Evolutionary conservation across 2,329 filamentous ascomycete genomes (phyloP), one percentile per base, ranked within the genome.

Genomic region (Chalaropsis thielavioides): DNA sequence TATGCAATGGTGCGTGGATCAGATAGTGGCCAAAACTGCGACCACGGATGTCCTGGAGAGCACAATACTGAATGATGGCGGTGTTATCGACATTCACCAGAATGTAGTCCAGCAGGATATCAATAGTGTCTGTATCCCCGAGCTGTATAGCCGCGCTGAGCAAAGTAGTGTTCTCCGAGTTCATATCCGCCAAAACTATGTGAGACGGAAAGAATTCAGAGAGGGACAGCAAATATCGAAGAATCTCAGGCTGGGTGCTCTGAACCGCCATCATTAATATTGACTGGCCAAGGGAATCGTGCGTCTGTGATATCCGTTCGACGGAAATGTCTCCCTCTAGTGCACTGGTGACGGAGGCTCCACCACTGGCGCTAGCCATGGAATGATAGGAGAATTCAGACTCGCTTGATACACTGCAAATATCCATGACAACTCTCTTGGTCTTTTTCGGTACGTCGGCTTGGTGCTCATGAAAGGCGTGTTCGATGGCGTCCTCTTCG

Each of bases 11-110:
- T 8, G 90, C 87, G 71, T 96, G 89, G 76, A 99, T 99, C 17
- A 99, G 80, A 73, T 99, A 99, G 74, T 99, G 94, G n/a, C 88
- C 94, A 63, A 90, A 83, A 68, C 91, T 95, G 70, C 94, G 86
- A 24, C 92, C 94, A 78, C 91, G 87, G 44, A 82, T 84, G 72
- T 99, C 94, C 71, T 92, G 87, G 67, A 82, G 79, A 3, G 83
- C 79, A 60, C 97, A 76, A 72, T 99, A 97, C 6, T 79, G 76
- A 54, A 77, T 74, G 38, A 95, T 74, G 61, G 82, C 78, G 61
- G 82, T 78, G 63, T 83, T 77, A 19, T 81, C 80, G 43, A 78
- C 78, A 64, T 77, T 78, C 63, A 79, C 77, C 69, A 85, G 79
- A 35, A 96, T 75, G 71, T 87, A 90, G 64, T 87, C 81, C 11